phyloP scores from a whole-genome alignment of 2,329 filamentous ascomycete genomes.

The Dendryphion nanum region DNA sequence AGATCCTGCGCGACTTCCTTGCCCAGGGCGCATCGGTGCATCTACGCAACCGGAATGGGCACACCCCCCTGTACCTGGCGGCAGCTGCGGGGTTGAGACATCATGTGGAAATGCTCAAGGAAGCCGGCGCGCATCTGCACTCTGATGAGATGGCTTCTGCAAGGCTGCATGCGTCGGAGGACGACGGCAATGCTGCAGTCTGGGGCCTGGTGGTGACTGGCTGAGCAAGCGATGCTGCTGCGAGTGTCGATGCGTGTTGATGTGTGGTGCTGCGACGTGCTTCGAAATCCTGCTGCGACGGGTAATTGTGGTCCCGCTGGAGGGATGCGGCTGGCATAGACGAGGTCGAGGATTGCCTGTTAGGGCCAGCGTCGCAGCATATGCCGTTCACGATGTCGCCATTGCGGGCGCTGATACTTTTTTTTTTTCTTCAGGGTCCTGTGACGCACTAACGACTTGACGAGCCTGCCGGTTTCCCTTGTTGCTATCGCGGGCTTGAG shows the following conservation, averaged over 20 bases:
- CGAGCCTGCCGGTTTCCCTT: not conserved
- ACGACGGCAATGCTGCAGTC: conserved; percentile 26
- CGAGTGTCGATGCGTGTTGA: too few relatives aligned
- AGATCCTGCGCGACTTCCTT: conserved; percentile 57
- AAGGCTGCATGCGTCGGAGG: conserved; percentile 42
- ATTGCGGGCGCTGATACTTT: too few relatives aligned
- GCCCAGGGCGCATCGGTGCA: conserved; percentile 59
- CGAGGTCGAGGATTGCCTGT: conserved; percentile 18
- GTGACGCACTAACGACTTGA: conserved; percentile 17
- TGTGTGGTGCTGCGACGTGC: conserved; percentile 10
- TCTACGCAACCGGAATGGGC: conserved; percentile 56
- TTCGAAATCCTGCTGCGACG: conserved; percentile 10
- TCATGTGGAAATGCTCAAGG: conserved; percentile 54
- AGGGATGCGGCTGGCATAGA: conserved; percentile 13
- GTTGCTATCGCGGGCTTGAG: too few relatives aligned
- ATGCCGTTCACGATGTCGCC: conserved; percentile 29
- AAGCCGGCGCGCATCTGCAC: conserved; percentile 60
- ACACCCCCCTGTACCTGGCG: conserved; percentile 60
- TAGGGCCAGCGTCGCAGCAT: not conserved
- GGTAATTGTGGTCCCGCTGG: conserved; percentile 25
- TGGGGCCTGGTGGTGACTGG: conserved; percentile 35
- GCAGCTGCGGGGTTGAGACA: conserved; percentile 56
- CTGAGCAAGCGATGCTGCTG: conserved; percentile 16
- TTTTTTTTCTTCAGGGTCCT: conserved; percentile 21
- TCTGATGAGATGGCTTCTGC: conserved; percentile 56